These are phyloP conservation scores for Candida boleticola DNA, from an alignment of 805 yeast genomes.

Conservation along the genomic window DNA sequence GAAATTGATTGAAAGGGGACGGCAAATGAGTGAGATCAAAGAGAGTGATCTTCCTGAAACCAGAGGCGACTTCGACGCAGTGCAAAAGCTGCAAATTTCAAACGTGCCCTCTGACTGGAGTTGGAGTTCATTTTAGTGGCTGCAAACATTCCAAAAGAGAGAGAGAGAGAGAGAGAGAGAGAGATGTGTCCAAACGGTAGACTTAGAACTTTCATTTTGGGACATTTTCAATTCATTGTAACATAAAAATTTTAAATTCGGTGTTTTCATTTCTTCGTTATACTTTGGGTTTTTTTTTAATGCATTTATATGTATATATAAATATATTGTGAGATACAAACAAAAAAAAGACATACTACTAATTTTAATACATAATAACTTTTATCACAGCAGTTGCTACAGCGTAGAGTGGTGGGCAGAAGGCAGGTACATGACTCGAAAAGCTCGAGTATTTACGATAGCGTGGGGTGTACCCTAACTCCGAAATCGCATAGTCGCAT, in stretches of 20 bases:
- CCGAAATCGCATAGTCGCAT: too few species aligned
- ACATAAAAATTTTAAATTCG: too few species aligned
- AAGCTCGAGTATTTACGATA: too few species aligned
- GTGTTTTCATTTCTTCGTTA: not conserved
- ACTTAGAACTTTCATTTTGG: too few species aligned
- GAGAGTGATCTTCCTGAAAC: slow-evolving; percentile 2
- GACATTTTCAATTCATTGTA: not conserved
- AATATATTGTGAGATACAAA: too few species aligned
- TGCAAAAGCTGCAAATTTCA: slow-evolving; percentile 7
- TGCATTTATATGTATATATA: not conserved
- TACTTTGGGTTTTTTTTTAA: not conserved
- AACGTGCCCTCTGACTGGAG: slow-evolving; percentile 46
- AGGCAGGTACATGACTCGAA: too few species aligned
- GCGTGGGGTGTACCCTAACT: too few species aligned
- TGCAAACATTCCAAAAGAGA: not conserved
- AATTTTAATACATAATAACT: too few species aligned
- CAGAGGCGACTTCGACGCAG: not conserved
- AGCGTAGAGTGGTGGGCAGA: too few species aligned
- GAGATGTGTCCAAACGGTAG: not conserved
- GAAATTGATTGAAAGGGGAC: slow-evolving; percentile 4
- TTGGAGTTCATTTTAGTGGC: slow-evolving; percentile 47
- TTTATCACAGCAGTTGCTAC: too few species aligned
- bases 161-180: not conserved
- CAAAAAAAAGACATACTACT: too few species aligned
- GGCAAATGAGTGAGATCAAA: slow-evolving; percentile 6